These are phyloP conservation scores for Heterobasidion annosum DNA, from an alignment of 1,284 basidiomycete species.

Conservation along the genomic window DNA sequence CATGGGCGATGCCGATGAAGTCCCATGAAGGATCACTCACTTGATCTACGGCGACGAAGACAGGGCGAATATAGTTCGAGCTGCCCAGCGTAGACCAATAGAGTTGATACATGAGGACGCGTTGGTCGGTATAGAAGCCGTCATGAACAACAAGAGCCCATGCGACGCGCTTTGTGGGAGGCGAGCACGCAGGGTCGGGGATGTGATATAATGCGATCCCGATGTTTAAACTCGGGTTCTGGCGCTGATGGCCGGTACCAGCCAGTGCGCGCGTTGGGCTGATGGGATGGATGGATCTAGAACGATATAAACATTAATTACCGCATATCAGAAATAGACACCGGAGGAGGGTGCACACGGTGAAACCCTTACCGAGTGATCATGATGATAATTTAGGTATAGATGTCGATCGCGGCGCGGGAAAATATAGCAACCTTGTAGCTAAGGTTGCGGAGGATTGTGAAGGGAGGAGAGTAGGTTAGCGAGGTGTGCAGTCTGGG, in stretches of 20 bases:
- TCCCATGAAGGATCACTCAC: neutral
- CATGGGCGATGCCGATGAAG: neutral
- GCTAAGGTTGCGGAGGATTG: neutral
- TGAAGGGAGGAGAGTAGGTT: neutral
- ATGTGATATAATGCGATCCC: neutral
- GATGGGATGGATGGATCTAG: neutral
- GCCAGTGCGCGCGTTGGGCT: neutral
- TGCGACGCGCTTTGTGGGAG: neutral
- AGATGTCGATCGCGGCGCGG: too few species aligned
- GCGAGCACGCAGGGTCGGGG: neutral
- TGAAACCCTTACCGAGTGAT: neutral
- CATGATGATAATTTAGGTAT: neutral
- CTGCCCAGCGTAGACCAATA: neutral
- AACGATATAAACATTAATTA: neutral
- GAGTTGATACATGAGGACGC: neutral
- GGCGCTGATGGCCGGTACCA: neutral
- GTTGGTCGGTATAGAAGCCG: neutral
- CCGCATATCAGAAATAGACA: too few species aligned
- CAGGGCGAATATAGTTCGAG: neutral
- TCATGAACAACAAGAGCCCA: neutral
- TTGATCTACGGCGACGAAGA: neutral
- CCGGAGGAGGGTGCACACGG: neutral
- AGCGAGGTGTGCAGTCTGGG: too few species aligned
- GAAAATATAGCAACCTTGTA: too few species aligned
- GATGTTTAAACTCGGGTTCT: neutral